A percentile compares a stretch with the other conserved stretches of the same genome.
Evolutionary conservation across 176 grass and related monocot species (phyloP).

Genomic region (Guadua angustifolia): DNA sequence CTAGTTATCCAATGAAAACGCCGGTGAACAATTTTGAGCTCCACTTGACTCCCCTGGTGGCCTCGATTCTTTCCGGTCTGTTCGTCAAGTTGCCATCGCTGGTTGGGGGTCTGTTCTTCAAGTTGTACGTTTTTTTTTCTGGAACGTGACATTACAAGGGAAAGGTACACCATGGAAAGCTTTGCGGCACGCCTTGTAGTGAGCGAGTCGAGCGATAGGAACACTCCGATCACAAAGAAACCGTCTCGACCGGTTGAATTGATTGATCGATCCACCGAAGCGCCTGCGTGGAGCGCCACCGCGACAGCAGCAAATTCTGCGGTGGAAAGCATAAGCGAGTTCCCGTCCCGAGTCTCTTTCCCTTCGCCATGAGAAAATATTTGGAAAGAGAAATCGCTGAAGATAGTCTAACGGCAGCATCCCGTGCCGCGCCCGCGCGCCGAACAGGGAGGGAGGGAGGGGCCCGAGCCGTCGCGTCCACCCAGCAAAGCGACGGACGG

Average conservation of each 20-base stretch:
- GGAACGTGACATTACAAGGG: too few relatives aligned
- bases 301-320: too few relatives aligned
- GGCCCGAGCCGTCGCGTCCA: background rate
- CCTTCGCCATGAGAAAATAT: too few relatives aligned
- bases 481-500: conserved; percentile 39
- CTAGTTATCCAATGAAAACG: background rate
- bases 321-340: too few relatives aligned
- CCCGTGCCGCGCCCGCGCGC: too few relatives aligned
- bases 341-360: too few relatives aligned
- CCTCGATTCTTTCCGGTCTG: background rate
- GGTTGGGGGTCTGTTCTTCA: background rate
- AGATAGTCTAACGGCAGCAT: too few relatives aligned
- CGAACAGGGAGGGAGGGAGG: background rate
- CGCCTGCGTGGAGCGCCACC: too few relatives aligned
- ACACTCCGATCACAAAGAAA: background rate
- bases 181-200: background rate
- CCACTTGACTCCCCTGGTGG: background rate
- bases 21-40: background rate
- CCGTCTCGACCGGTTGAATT: too few relatives aligned
- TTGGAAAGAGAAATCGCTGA: too few relatives aligned
- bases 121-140: background rate
- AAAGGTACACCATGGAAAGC: background rate
- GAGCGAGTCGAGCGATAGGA: background rate
- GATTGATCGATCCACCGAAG: too few relatives aligned
- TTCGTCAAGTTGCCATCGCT: background rate